These are phyloP conservation scores for Fusarium fracticaudum DNA, from an alignment of 2,329 filamentous ascomycete species.

Conservation along the genomic window DNA sequence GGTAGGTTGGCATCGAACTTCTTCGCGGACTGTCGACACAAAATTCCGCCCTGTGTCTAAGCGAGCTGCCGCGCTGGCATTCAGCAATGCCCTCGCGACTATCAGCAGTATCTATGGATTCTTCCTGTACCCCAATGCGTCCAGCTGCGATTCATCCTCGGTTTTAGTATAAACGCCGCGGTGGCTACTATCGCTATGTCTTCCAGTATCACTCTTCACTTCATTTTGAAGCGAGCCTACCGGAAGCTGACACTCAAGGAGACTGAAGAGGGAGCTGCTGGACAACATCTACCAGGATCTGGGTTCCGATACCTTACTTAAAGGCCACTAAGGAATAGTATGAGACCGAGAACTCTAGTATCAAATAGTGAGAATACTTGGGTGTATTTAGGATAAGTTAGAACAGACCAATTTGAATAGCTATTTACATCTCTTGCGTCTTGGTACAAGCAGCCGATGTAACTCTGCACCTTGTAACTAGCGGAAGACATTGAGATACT, in stretches of 20 bases:
- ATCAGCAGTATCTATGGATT: not conserved
- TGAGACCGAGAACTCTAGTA: too few species aligned
- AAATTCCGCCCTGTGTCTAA: not conserved
- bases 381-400: too few species aligned
- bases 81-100: not conserved
- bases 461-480: fast-evolving
- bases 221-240: not conserved
- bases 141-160: not conserved
- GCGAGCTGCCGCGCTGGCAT: not conserved
- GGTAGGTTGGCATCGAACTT: not conserved
- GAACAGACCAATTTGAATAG: not conserved
- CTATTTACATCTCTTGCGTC: fast-evolving
- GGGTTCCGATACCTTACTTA: not conserved
- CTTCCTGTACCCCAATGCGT: not conserved
- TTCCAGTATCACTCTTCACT: not conserved
- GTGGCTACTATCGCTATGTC: not conserved
- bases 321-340: too few species aligned
- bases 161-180: not conserved
- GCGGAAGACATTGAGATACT: not conserved
- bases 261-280: not conserved
- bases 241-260: not conserved
- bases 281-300: not conserved
- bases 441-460: not conserved
- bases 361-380: fast-evolving
- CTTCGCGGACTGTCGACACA: not conserved